A percentile compares a stretch with the other conserved stretches of the same genome.
Evolutionary conservation across 139 green algal genomes (phyloP).

Genomic region (Haematococcus lacustris): DNA sequence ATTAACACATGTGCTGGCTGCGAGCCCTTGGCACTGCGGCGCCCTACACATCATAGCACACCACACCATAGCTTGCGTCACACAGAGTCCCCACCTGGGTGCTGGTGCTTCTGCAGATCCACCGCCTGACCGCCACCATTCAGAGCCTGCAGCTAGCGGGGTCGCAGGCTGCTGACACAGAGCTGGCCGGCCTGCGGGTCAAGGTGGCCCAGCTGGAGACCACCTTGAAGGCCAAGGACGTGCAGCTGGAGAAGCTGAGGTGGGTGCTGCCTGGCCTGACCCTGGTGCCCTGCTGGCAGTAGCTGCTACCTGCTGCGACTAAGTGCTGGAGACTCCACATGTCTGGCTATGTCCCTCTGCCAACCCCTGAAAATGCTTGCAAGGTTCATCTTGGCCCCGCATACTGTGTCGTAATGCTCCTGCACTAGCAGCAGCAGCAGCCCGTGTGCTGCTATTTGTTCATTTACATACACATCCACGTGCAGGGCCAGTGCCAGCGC

Average conservation of each 20-base stretch:
- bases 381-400: no score
- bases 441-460: no score
- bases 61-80: not conserved
- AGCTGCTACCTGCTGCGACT: no score
- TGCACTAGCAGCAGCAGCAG: no score
- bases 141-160: slow-evolving; percentile 9
- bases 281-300: no score
- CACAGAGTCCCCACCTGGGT: not conserved
- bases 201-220: slow-evolving; percentile 7
- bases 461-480: no score
- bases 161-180: slow-evolving; percentile 2
- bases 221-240: slow-evolving; percentile 4
- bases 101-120: slow-evolving; percentile 9
- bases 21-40: not conserved
- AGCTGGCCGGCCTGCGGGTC: not conserved
- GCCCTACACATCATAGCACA: not conserved
- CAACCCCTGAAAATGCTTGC: no score
- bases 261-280: no score
- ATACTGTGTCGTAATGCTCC: no score
- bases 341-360: no score
- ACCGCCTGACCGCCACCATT: slow-evolving; percentile 5
- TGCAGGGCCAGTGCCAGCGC: no score
- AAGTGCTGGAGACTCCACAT: no score
- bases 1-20: not conserved
- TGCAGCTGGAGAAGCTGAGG: slow-evolving; percentile 14